These are phyloP conservation scores for Amanita molliuscula DNA, from an alignment of 768 basidiomycete genomes.

Conservation along the genomic window DNA sequence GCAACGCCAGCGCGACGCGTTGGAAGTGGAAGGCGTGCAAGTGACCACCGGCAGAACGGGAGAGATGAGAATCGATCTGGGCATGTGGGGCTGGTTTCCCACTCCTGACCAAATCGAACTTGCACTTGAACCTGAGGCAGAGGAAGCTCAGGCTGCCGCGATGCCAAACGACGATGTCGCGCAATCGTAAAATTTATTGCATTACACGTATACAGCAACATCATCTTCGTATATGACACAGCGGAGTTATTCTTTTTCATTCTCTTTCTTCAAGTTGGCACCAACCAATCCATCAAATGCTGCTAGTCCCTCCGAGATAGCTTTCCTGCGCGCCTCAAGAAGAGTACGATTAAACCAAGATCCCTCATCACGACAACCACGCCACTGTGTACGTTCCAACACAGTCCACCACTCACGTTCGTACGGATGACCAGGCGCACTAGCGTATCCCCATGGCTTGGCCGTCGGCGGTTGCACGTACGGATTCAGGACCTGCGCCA, in stretches of 20 bases:
- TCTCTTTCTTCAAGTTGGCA: no score
- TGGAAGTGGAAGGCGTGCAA: constrained; percentile 77
- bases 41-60: constrained; percentile 48
- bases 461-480: constrained; percentile 42
- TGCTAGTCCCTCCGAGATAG: background rate
- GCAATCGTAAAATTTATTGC: background rate
- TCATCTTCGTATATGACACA: background rate
- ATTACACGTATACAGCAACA: background rate
- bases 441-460: constrained; percentile 50
- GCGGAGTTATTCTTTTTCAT: background rate
- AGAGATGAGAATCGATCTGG: constrained; percentile 48
- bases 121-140: background rate
- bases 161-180: background rate
- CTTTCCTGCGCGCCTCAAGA: background rate
- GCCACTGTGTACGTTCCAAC: constrained; percentile 34
- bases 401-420: constrained; percentile 34
- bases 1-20: constrained; percentile 58
- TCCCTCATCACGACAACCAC: constrained; percentile 9
- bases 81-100: constrained; percentile 63
- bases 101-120: background rate
- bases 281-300: background rate
- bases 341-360: background rate
- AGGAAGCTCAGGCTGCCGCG: background rate
- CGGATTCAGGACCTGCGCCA: constrained; percentile 36
- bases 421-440: constrained; percentile 41